Percentiles rank a stretch among this genome's conserved stretches.
These are phyloP conservation scores for Neurospora africana DNA, from an alignment of 495 filamentous ascomycete genomes.

Conservation along the genomic window DNA sequence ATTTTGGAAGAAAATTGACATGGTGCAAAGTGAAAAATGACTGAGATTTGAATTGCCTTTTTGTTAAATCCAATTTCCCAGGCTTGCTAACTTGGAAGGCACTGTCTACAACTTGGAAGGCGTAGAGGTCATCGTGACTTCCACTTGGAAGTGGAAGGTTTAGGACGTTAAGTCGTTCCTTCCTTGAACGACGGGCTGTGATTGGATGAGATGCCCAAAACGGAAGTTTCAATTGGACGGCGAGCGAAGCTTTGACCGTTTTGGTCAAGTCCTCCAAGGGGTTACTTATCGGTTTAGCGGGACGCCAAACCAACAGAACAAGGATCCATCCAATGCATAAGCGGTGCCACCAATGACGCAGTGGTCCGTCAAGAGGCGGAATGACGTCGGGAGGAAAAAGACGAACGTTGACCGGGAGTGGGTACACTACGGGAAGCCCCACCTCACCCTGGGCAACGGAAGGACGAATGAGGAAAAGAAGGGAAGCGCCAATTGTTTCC, in stretches of 20 bases:
- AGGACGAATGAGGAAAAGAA: background rate
- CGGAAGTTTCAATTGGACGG: background rate
- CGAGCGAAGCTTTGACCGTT: background rate
- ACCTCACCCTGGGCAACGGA: background rate
- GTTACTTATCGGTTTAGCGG: background rate
- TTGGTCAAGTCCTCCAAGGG: background rate
- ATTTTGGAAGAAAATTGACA: background rate
- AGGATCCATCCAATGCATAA: slow-evolving; percentile 11
- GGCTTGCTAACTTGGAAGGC: background rate
- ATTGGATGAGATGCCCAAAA: background rate
- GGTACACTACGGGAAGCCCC: background rate
- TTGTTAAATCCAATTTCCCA: background rate
- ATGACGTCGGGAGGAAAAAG: slow-evolving; percentile 13
- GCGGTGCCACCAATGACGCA: slow-evolving; percentile 14
- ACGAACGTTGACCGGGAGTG: slow-evolving; percentile 4
- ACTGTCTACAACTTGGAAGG: background rate
- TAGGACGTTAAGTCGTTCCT: background rate
- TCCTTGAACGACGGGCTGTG: background rate
- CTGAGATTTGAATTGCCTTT: background rate
- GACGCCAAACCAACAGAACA: slow-evolving; percentile 1
- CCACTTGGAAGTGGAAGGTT: background rate
- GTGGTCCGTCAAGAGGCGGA: slow-evolving; percentile 1
- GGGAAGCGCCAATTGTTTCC: background rate
- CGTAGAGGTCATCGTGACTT: background rate
- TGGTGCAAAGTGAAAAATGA: background rate